phyloP scores from a whole-genome alignment of 805 yeast genomes.

The Spathaspora boniae region DNA sequence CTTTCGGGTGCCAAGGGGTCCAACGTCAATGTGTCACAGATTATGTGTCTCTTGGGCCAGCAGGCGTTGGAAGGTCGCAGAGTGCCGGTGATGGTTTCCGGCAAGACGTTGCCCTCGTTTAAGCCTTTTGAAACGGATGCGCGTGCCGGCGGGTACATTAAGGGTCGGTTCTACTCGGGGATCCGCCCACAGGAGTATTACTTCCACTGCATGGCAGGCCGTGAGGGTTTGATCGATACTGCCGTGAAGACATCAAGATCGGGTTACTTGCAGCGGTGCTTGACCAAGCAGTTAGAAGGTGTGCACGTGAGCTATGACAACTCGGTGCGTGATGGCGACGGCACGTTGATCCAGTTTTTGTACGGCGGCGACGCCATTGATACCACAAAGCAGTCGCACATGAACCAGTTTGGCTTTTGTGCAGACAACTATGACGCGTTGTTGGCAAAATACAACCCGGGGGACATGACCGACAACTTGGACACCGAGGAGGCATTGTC shows the following conservation, averaged over 20 bases:
- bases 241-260: conserved; percentile 98
- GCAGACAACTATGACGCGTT: conserved; percentile 85
- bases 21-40: conserved; percentile 96
- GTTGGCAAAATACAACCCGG: conserved; percentile 82
- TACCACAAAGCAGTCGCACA: conserved; percentile 89
- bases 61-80: conserved; percentile 99
- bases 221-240: conserved; percentile 99
- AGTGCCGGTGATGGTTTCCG: conserved; percentile 98
- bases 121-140: conserved; percentile 96
- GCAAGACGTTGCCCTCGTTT: conserved; percentile 95
- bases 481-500: conserved; percentile 80
- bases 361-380: conserved; percentile 98
- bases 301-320: conserved; percentile 92
- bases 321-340: conserved; percentile 94
- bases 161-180: conserved; percentile 96
- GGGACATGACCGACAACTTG: conserved; percentile 62
- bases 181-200: conserved; percentile 97
- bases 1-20: conserved; percentile 99
- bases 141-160: conserved; percentile 97
- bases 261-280: conserved; percentile 97
- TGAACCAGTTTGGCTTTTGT: conserved; percentile 92
- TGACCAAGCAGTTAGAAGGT: conserved; percentile 97
- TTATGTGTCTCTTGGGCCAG: conserved; percentile 98
- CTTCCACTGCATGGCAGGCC: conserved; percentile 99
- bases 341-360: conserved; percentile 86